These are phyloP conservation scores for Hygrophila difformis DNA, from an alignment of 257 asterid genomes.

Conservation along the genomic window DNA sequence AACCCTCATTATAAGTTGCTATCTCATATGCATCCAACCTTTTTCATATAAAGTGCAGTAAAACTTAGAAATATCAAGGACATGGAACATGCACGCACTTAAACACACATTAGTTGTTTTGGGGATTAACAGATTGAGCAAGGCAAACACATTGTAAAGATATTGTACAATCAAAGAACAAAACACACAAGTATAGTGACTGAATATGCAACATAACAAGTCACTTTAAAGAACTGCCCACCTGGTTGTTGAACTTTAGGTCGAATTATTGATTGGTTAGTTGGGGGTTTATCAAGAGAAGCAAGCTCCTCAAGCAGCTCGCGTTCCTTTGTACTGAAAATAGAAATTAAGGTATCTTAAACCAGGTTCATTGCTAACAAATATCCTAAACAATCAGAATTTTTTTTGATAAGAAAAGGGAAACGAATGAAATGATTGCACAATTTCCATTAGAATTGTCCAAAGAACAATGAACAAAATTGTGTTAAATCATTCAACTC, in stretches of 20 bases:
- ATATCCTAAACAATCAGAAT: too few relatives aligned
- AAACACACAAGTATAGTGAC: too few relatives aligned
- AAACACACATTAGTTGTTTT: not conserved
- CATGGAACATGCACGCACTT: too few relatives aligned
- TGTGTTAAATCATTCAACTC: too few relatives aligned
- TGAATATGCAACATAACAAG: not conserved
- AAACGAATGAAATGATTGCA: too few relatives aligned
- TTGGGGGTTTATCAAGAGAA: constrained; percentile 48
- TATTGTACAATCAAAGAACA: too few relatives aligned
- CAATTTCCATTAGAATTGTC: too few relatives aligned
- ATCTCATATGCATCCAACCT: not conserved
- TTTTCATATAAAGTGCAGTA: not conserved
- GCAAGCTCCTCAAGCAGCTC: constrained; percentile 87
- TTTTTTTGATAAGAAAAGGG: too few relatives aligned
- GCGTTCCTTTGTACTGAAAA: constrained; percentile 64
- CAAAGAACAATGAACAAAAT: too few relatives aligned
- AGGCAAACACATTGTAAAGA: too few relatives aligned
- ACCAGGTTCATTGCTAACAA: constrained; percentile 3
- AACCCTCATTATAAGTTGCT: not conserved
- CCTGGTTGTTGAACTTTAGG: constrained; percentile 61
- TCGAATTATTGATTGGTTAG: constrained; percentile 49
- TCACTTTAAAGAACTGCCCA: constrained; percentile 23
- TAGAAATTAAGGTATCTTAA: constrained; percentile 13
- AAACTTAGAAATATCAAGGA: not conserved
- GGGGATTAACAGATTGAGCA: not conserved